Evolutionary conservation across 2,329 filamentous ascomycete species (phyloP).

Genomic region (Fusarium irregulare): DNA sequence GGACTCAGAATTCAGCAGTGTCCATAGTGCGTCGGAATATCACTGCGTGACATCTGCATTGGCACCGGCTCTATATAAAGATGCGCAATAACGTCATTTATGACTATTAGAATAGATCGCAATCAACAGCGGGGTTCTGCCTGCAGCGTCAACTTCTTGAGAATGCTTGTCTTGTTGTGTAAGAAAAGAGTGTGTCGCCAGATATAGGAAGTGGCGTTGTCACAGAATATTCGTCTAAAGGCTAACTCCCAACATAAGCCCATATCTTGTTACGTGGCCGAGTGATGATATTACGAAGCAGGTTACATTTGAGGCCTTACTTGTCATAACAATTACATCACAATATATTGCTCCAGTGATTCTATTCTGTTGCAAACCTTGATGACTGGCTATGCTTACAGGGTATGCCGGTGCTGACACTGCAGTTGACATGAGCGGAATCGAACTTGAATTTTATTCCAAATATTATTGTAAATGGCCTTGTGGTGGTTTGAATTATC

Average conservation of each 20-base stretch:
- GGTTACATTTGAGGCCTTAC: background rate
- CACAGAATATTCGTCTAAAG: background rate
- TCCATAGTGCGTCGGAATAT: conserved; percentile 6
- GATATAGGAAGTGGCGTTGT: background rate
- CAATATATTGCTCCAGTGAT: background rate
- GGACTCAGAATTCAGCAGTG: conserved; percentile 8
- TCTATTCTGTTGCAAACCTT: background rate
- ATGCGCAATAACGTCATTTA: conserved; percentile 36
- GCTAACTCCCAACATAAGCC: background rate
- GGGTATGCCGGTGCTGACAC: background rate
- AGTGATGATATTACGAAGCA: background rate
- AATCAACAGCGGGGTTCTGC: conserved; percentile 25
- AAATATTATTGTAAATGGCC: background rate
- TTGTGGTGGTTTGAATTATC: background rate
- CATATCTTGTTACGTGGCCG: background rate
- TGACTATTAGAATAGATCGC: conserved; percentile 36
- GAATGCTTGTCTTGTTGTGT: background rate
- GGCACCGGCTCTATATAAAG: conserved; percentile 41
- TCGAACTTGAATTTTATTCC: background rate
- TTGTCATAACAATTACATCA: background rate
- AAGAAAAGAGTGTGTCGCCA: background rate
- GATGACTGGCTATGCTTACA: background rate
- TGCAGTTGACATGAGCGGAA: background rate
- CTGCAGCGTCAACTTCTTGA: conserved; percentile 1
- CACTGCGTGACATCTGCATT: conserved; percentile 1